Evolutionary conservation across 371 early-diverging fungal genomes (phyloP), one percentile per base, ranked within the genome.

Genomic region (Rhizomucor miehei): DNA sequence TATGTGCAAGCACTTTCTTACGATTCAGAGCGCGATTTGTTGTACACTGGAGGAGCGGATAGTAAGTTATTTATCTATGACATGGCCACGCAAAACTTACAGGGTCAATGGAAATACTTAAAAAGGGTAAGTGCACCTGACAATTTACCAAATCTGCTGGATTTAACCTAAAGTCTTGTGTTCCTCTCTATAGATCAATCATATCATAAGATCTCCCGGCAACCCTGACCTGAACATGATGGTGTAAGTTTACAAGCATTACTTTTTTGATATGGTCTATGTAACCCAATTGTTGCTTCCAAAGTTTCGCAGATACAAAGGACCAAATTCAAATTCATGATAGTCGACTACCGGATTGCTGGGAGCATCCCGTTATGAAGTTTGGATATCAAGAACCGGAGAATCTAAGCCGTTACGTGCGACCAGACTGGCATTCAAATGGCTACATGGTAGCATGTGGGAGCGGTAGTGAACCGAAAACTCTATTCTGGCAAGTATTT

Each of bases 401-500:
- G 16, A 76, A 62, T 16, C 16, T 69, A 5, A 70, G 70, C 0
- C 49, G 76, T 0, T 72, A 66, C 35, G 54, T 66, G 14, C 55
- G 56, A 9, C 73, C 73, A 1, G 76, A 76, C 54, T 64, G 70
- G 61, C 70, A 72, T 36, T 46, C 58, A 5, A 65, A 72, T 49
- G 73, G 76, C 17, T 71, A 70, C 29, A 68, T 56, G 37, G 65
- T 76, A 0, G 66, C 56, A 20, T 70, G 70, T 39, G 72, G 72
- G 9, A 54, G 63, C 36, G 66, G 67, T 37, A 25, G 48, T 6
- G 59, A 57, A 3, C 25, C 62, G 3, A 69, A 66, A 45, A 45
- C 71, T 1, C 62, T 71, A 34, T 71, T 75, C 41, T 75, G 76
- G 76, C 60, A 67, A 39, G 52, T n/a, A n/a, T n/a, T n/a, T n/a